A percentile compares a stretch with the other conserved stretches of the same genome.
These are phyloP conservation scores for Leptographium radiaticola DNA, from an alignment of 2,329 filamentous ascomycete species.

Conservation along the genomic window DNA sequence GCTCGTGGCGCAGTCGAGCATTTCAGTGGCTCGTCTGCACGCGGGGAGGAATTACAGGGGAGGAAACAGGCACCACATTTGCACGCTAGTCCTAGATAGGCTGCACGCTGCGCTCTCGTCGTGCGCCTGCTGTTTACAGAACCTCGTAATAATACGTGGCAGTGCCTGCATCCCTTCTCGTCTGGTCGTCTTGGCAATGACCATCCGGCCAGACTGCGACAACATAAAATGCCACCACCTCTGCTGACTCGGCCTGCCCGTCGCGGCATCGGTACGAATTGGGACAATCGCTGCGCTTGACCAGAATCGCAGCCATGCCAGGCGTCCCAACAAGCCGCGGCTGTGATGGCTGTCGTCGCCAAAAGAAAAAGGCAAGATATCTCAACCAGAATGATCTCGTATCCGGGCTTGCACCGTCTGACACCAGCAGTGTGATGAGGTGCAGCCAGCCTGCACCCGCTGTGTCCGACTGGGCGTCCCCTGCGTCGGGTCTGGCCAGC, in stretches of 20 bases:
- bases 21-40: no score
- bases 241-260: neutral
- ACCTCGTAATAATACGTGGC: no score
- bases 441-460: constrained; percentile 7
- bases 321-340: constrained; percentile 10
- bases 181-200: neutral
- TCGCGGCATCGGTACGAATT: neutral
- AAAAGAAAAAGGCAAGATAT: constrained; percentile 11
- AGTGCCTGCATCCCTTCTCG: no score
- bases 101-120: neutral
- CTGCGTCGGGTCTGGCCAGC: constrained; percentile 9
- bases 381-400: no score
- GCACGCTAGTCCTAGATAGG: neutral
- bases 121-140: no score
- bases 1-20: no score
- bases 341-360: constrained; percentile 10
- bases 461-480: constrained; percentile 7
- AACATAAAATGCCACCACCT: neutral
- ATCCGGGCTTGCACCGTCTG: no score
- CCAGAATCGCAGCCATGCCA: constrained; percentile 3
- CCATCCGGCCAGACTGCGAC: no score
- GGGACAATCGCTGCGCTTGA: neutral
- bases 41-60: no score
- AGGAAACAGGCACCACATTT: no score
- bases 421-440: constrained; percentile 9